phyloP scores from a whole-genome alignment of 768 basidiomycete genomes.

The Termitomyces sp. region DNA sequence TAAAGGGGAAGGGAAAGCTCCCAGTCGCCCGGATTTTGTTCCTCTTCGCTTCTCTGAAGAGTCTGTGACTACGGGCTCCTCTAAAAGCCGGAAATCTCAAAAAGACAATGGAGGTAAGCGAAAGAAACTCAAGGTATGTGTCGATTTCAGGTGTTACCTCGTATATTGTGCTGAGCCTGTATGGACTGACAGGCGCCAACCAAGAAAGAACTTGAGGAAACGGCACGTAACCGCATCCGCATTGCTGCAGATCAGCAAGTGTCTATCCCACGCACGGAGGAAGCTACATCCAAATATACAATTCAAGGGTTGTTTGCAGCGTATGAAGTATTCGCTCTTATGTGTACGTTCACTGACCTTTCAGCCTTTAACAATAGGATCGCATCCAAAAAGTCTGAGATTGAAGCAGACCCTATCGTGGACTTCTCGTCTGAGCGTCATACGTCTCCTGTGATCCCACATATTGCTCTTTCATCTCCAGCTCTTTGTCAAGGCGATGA shows the following conservation, averaged over 20 bases:
- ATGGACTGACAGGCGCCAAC: conserved; percentile 44
- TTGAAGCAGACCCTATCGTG: conserved; percentile 30
- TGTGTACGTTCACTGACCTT: neutral
- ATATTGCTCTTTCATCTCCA: conserved; percentile 11
- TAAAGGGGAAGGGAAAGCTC: conserved; percentile 20
- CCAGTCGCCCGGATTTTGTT: conserved; percentile 27
- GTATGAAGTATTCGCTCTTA: conserved; percentile 5
- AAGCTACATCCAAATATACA: conserved; percentile 27
- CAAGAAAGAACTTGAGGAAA: conserved; percentile 53
- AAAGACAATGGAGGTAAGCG: conserved; percentile 15
- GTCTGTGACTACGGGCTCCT: conserved; percentile 11
- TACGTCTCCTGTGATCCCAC: conserved; percentile 15
- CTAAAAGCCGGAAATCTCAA: conserved; percentile 12
- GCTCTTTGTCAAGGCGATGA: conserved; percentile 9
- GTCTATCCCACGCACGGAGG: conserved; percentile 35
- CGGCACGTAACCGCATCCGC: conserved; percentile 43
- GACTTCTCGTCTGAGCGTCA: conserved; percentile 30
- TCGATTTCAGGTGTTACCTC: neutral
- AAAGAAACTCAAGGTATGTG: conserved; percentile 36
- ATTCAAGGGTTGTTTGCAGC: conserved; percentile 27
- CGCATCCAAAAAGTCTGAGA: conserved; percentile 8
- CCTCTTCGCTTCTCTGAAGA: conserved; percentile 36
- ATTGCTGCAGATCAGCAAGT: conserved; percentile 45
- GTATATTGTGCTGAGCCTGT: conserved; percentile 6
- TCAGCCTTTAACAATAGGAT: conserved; percentile 2